These are phyloP conservation scores for Calonectria pteridis DNA, from an alignment of 2,329 filamentous ascomycete genomes.

Conservation along the genomic window DNA sequence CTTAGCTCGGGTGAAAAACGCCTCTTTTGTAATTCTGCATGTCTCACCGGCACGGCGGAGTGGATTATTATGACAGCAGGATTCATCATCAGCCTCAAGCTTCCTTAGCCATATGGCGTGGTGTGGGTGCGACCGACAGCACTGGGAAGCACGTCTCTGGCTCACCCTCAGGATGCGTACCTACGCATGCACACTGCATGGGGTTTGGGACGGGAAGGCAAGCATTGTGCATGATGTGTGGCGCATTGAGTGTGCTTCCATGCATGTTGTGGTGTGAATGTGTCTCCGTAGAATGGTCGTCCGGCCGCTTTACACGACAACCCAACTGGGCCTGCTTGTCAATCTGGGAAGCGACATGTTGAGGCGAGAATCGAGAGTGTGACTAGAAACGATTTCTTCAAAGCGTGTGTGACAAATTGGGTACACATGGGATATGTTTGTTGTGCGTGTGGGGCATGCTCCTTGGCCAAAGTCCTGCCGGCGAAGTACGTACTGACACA, in stretches of 20 bases:
- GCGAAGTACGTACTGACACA: background rate
- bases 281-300: background rate
- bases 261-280: conserved; percentile 6
- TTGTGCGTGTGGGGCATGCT: conserved; percentile 7
- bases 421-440: background rate
- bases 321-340: background rate
- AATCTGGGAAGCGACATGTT: background rate
- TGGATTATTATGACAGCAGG: background rate
- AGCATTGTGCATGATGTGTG: conserved; percentile 11
- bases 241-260: background rate
- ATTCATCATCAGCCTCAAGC: conserved; percentile 5
- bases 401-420: background rate
- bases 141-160: background rate
- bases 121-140: background rate
- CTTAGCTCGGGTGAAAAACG: background rate
- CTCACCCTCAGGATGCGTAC: background rate
- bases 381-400: background rate
- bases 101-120: background rate
- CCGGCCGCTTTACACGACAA: background rate
- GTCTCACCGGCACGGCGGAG: background rate
- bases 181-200: background rate
- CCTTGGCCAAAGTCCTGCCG: conserved; percentile 11
- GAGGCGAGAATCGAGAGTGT: background rate
- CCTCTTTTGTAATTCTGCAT: conserved; percentile 10
- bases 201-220: background rate